Evolutionary conservation across 495 filamentous ascomycete genomes (phyloP).

Genomic region (Neurospora sp.): DNA sequence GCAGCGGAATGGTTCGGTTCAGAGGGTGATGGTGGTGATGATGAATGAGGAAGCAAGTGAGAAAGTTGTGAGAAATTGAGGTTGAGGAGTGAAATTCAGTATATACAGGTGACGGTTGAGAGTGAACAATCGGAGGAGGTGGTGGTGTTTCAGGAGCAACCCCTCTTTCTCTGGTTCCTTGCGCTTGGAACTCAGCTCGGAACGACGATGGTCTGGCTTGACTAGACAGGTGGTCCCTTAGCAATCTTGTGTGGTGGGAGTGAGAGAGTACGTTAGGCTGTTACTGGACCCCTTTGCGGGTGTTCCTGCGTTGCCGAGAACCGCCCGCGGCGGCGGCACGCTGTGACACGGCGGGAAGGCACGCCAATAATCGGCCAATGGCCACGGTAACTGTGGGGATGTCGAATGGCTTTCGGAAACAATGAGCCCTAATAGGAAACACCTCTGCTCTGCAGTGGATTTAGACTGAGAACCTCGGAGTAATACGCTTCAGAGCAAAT

Average conservation of each 20-base stretch:
- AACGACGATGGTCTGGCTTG: neutral
- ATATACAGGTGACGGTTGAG: neutral
- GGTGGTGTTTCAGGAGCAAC: neutral
- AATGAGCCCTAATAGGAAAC: neutral
- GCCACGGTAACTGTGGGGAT: neutral
- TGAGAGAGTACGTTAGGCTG: neutral
- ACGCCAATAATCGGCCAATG: no score
- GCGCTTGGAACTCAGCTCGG: neutral
- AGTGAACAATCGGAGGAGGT: neutral
- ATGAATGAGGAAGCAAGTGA: neutral
- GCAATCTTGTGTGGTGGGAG: no score
- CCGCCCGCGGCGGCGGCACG: neutral
- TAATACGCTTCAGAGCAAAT: neutral
- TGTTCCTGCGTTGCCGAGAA: neutral
- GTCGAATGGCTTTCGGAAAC: neutral
- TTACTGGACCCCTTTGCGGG: neutral
- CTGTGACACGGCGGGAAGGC: neutral
- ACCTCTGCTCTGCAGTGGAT: neutral
- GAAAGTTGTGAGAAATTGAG: neutral
- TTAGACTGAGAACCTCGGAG: fast-evolving
- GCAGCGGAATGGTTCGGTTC: neutral
- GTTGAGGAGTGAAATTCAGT: neutral
- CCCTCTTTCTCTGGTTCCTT: neutral
- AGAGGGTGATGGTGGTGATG: no score
- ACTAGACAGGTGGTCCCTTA: neutral